Evolutionary conservation across 2,329 filamentous ascomycete species (phyloP).

Genomic region (Aurifilum marmelostoma): DNA sequence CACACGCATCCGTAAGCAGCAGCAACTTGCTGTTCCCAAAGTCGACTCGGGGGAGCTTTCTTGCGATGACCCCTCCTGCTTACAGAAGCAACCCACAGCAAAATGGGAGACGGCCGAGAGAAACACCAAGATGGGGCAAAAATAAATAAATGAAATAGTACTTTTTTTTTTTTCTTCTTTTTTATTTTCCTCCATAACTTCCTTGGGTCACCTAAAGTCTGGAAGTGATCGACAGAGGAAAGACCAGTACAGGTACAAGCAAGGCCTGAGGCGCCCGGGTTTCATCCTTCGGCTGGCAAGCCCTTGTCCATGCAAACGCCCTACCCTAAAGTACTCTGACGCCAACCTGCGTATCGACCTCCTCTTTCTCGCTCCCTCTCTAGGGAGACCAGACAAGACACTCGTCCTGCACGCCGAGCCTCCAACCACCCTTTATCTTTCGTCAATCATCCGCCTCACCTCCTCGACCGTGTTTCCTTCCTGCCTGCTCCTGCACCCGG

Average conservation of each 20-base stretch:
- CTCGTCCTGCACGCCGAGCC: background rate
- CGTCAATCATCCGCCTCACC: background rate
- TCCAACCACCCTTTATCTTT: background rate
- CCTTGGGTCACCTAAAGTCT: background rate
- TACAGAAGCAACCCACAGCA: background rate
- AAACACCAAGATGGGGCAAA: background rate
- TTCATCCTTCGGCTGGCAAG: conserved; percentile 2
- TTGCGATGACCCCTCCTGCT: background rate
- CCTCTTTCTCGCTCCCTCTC: background rate
- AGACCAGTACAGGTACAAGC: conserved; percentile 1
- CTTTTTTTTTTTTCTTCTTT: too few relatives aligned
- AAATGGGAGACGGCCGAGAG: background rate
- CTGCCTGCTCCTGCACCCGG: background rate
- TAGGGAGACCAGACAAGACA: background rate
- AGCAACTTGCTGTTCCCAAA: background rate
- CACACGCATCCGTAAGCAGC: conserved; percentile 12
- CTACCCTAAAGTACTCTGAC: background rate
- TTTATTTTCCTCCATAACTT: too few relatives aligned
- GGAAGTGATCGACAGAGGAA: background rate
- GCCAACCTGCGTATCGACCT: background rate
- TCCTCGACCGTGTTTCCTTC: background rate
- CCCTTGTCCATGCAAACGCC: conserved; percentile 3
- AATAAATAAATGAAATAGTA: background rate
- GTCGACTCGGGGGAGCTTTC: background rate
- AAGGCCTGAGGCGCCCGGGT: conserved; percentile 1